Base-by-base conservation (phyloP, 345 rosid species). In the Schrenkiella parvula region DNA sequence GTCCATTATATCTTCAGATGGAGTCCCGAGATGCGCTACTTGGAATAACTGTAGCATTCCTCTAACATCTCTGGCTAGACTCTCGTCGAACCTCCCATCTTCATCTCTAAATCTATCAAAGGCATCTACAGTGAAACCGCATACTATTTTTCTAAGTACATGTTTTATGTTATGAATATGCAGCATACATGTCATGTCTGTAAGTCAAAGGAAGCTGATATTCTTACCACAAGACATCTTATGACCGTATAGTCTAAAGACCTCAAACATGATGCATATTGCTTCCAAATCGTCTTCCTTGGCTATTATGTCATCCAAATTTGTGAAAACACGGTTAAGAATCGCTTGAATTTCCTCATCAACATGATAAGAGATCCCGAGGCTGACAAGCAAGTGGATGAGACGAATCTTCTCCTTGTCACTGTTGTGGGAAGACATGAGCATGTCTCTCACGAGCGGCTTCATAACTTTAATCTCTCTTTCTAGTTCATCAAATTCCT, bases 181-280 rank as follows among this genome's bases (percentile, higher is more conserved):
- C 5, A 19, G 38, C 18, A 25, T 34, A 8, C 9, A 23, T 62
- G n/a, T n/a, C n/a, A n/a, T n/a, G n/a, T n/a, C n/a, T n/a, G n/a
- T n/a, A n/a, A n/a, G n/a, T n/a, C n/a, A 1, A 23, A 14, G 25
- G 19, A 50, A 32, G 3, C 1, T 31, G n/a, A 35, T 38, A 17
- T 34, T 48, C 25, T 66, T 51, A 67, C 71, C 71, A 38, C 61
- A 67, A 51, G 71, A 38, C 62, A 67, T 67, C 25, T 51, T 35
- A 8, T 67, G 62, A 17, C 39, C 62, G 26, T 67, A 39, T 1
- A 38, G 50, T 12, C 63, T 53, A 37, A 52, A 52, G 31, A 66
- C 71, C 62, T 53, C 39, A 18, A 68, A 55, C 64, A 68, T 68
- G 9, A 67, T 54, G 21, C 32, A 68, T 2, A 68, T 55, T 13